These are phyloP conservation scores for Anthracocystis panici-leucophaei DNA, from an alignment of 1,284 basidiomycete species.

Conservation along the genomic window DNA sequence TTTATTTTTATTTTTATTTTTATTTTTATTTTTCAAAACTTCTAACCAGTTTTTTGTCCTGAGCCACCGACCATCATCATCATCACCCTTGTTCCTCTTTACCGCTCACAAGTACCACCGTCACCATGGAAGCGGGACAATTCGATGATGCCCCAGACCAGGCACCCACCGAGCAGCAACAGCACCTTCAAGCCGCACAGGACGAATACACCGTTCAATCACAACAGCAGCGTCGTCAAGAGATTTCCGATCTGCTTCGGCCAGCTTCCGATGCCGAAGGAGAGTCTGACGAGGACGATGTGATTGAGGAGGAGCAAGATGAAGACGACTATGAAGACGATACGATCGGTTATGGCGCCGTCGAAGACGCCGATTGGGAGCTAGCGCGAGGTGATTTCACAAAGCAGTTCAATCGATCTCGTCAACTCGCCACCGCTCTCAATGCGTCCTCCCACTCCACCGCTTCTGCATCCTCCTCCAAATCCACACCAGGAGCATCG, in stretches of 20 bases:
- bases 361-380: constrained; percentile 69
- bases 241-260: constrained; percentile 39
- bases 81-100: not conserved
- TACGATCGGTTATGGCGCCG: constrained; percentile 43
- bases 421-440: constrained; percentile 60
- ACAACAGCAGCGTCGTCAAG: constrained; percentile 34
- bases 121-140: constrained; percentile 41
- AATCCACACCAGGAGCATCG: not conserved
- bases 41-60: not conserved
- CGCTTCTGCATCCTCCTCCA: constrained; percentile 18
- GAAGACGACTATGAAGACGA: constrained; percentile 49
- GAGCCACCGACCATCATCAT: not conserved
- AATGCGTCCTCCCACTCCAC: constrained; percentile 8
- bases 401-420: constrained; percentile 67
- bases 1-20: constrained; percentile 1
- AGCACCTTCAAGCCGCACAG: constrained; percentile 25
- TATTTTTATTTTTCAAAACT: constrained; percentile 13
- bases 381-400: constrained; percentile 67
- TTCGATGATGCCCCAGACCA: constrained; percentile 46
- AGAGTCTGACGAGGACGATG: constrained; percentile 26
- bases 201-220: constrained; percentile 29
- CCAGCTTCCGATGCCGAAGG: constrained; percentile 44
- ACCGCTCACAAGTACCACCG: too few species aligned
- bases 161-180: not conserved
- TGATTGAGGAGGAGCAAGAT: constrained; percentile 25